Conservation (phyloP, 495 filamentous ascomycete species). For the Physcia stellaris region DNA sequence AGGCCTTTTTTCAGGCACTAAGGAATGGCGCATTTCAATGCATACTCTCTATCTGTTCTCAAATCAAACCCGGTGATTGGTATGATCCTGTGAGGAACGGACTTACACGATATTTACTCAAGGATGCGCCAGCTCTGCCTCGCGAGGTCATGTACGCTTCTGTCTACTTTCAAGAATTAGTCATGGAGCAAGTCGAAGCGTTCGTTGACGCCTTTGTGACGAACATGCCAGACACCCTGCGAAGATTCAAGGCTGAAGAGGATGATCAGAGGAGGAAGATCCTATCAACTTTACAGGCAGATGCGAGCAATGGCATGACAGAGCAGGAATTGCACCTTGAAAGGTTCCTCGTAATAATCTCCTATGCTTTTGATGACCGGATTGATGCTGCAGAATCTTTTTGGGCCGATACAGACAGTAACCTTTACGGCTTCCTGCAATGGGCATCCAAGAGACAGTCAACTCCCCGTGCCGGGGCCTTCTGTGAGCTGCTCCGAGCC, state of each 20-base stretch:
- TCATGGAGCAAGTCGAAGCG: slow-evolving; percentile 70
- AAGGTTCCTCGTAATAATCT: slow-evolving; percentile 79
- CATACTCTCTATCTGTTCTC: slow-evolving; percentile 67
- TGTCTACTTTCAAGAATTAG: slow-evolving; percentile 44
- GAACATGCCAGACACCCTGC: slow-evolving; percentile 85
- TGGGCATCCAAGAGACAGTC: slow-evolving; percentile 91
- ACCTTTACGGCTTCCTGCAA: slow-evolving; percentile 81
- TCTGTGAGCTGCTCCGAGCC: slow-evolving; percentile 86
- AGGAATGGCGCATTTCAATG: slow-evolving; percentile 89
- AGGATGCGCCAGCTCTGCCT: slow-evolving; percentile 53
- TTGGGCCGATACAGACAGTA: slow-evolving; percentile 79
- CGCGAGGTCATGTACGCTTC: slow-evolving; percentile 49
- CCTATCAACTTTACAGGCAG: slow-evolving; percentile 30
- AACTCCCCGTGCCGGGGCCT: slow-evolving; percentile 83
- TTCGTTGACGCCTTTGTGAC: slow-evolving; percentile 86
- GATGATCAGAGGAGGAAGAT: slow-evolving; percentile 57
- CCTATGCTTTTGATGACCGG: slow-evolving; percentile 77
- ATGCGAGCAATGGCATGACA: slow-evolving; percentile 29
- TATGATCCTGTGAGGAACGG: slow-evolving; percentile 64
- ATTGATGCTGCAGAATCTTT: slow-evolving; percentile 73
- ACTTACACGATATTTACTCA: slow-evolving; percentile 61
- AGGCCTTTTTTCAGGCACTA: slow-evolving; percentile 59
- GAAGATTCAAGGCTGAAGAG: slow-evolving; percentile 74
- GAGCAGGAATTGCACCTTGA: slow-evolving; percentile 66
- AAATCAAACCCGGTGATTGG: slow-evolving; percentile 63